phyloP scores from a whole-genome alignment of 1,139 yeast genomes.

The Taphrina communis region DNA sequence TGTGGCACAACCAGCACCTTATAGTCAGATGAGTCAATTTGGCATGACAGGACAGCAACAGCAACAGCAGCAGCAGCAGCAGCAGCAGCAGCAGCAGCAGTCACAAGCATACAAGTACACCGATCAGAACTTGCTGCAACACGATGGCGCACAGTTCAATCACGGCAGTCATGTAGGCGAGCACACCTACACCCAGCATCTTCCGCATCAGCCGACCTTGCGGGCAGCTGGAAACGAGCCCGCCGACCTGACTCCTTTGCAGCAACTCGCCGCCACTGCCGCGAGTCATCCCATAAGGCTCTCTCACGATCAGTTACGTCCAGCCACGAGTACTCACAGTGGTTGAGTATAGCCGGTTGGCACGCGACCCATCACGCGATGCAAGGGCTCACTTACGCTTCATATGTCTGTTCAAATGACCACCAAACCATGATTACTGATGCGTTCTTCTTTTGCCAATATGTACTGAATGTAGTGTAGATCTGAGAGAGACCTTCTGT shows the following conservation, averaged over 20 bases:
- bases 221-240: not conserved
- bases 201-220: constrained; percentile 19
- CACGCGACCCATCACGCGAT: too few species aligned
- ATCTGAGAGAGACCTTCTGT: too few species aligned
- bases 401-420: too few species aligned
- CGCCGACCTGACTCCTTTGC: constrained; percentile 13
- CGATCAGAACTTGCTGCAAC: not conserved
- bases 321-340: not conserved
- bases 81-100: too few species aligned
- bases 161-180: not conserved
- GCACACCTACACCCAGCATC: constrained; percentile 6
- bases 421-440: too few species aligned
- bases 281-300: constrained; percentile 14
- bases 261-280: constrained; percentile 26
- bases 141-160: not conserved
- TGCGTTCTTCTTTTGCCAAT: too few species aligned
- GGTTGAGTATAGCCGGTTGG: not conserved
- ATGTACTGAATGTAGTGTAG: too few species aligned
- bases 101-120: constrained; percentile 1
- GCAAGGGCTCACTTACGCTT: too few species aligned
- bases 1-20: constrained; percentile 13
- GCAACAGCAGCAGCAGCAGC: too few species aligned
- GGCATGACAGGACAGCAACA: not conserved
- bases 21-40: constrained; percentile 19
- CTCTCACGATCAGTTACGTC: not conserved